These are phyloP conservation scores for Spinacia oleracea DNA, from an alignment of 179 eudicot genomes.

Conservation along the genomic window DNA sequence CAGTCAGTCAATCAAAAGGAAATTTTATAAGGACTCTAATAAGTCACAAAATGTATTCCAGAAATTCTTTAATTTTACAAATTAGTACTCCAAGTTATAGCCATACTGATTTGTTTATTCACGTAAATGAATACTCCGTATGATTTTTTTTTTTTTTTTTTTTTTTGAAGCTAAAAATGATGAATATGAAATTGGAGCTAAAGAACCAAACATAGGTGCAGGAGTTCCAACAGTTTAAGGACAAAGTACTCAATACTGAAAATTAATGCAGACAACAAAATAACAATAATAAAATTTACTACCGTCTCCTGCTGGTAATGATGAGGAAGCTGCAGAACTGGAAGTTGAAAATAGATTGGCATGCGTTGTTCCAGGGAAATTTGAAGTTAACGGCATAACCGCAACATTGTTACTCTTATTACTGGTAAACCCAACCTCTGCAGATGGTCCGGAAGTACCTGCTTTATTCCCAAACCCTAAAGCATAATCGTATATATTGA, in stretches of 20 bases:
- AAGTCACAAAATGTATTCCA: too few species aligned
- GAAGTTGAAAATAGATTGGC: conserved; percentile 16
- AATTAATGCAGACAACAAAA: too few species aligned
- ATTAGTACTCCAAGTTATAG: too few species aligned
- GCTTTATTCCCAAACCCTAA: conserved; percentile 5
- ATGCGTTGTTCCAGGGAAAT: conserved; percentile 1
- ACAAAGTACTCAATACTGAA: too few species aligned
- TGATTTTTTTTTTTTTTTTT: too few species aligned
- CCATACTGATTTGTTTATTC: too few species aligned
- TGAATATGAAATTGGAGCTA: not conserved
- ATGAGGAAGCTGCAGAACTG: not conserved
- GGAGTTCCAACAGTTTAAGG: not conserved
- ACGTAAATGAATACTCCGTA: not conserved
- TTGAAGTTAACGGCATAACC: conserved; percentile 11
- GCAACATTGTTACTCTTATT: conserved; percentile 13
- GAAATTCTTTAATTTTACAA: too few species aligned
- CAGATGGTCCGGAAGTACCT: conserved; percentile 1
- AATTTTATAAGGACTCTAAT: too few species aligned
- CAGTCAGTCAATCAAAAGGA: too few species aligned
- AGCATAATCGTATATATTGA: not conserved
- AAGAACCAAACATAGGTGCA: not conserved
- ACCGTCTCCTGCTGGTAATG: conserved; percentile 21
- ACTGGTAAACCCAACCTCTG: not conserved
- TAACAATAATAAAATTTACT: not conserved
- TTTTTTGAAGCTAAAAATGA: too few species aligned